Percentiles rank a stretch among this genome's conserved stretches.
phyloP scores from a whole-genome alignment of 139 green algal genomes.

The Tetraselmis chui region DNA sequence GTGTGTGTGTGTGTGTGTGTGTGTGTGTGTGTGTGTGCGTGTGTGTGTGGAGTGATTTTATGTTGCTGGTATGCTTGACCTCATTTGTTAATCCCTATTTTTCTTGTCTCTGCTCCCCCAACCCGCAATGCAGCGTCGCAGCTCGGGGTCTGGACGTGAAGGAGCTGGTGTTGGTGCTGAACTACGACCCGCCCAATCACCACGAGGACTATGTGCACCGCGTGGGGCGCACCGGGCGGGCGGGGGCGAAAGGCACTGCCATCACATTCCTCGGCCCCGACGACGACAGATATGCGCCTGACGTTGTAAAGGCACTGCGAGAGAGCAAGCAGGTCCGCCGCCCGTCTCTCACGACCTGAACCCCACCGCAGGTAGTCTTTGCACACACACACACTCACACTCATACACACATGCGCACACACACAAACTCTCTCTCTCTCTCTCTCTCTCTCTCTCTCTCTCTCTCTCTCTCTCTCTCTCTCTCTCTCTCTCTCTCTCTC shows the following conservation, averaged over 20 bases:
- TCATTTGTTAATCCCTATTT: too few species aligned
- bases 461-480: too few species aligned
- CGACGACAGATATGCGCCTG: slow-evolving; percentile 86
- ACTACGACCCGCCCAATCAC: slow-evolving; percentile 97
- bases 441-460: too few species aligned
- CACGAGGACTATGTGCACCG: slow-evolving; percentile 97
- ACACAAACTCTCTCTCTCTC: too few species aligned
- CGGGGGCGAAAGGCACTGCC: slow-evolving; percentile 75
- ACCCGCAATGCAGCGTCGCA: slow-evolving; percentile 61
- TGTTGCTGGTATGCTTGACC: too few species aligned
- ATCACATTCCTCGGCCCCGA: slow-evolving; percentile 91
- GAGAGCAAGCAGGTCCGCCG: slow-evolving; percentile 51
- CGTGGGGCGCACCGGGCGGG: slow-evolving; percentile 80
- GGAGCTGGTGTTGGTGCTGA: slow-evolving; percentile 89
- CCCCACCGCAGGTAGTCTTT: not conserved
- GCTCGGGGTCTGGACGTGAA: slow-evolving; percentile 93
- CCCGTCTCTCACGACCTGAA: not conserved
- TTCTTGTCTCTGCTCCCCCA: too few species aligned
- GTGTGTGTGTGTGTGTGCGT: too few species aligned
- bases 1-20: too few species aligned
- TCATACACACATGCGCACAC: too few species aligned
- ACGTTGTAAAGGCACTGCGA: slow-evolving; percentile 89
- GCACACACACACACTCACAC: too few species aligned
- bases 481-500: too few species aligned
- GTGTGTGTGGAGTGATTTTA: too few species aligned